Evolutionary conservation across 2,329 filamentous ascomycete species (phyloP).

Genomic region (Fusarium dimerum): DNA sequence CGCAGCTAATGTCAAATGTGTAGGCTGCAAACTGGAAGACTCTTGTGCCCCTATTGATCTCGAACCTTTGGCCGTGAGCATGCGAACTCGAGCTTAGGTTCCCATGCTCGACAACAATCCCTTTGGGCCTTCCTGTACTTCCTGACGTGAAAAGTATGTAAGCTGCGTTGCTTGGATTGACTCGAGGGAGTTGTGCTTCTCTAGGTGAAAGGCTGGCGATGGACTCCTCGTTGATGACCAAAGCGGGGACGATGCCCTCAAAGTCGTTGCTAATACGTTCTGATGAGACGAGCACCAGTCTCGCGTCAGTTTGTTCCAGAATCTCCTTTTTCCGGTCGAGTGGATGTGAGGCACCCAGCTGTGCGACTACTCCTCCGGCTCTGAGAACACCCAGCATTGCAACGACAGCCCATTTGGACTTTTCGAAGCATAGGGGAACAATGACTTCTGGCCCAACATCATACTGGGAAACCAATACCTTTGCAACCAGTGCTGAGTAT

Average conservation of each 20-base stretch:
- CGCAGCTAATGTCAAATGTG: constrained; percentile 1
- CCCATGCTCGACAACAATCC: constrained; percentile 16
- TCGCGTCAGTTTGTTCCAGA: not conserved
- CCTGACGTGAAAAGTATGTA: constrained; percentile 21
- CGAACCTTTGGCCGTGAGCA: too few relatives aligned
- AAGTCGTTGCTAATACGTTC: too few relatives aligned
- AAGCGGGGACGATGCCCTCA: too few relatives aligned
- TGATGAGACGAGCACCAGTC: too few relatives aligned
- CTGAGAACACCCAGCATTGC: constrained; percentile 36
- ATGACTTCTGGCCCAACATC: constrained; percentile 4
- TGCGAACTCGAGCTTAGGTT: not conserved
- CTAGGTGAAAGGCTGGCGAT: too few relatives aligned
- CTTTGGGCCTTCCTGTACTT: constrained; percentile 18
- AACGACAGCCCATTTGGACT: constrained; percentile 34
- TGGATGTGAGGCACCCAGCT: constrained; percentile 39
- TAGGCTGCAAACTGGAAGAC: constrained; percentile 7
- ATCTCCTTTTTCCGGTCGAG: constrained; percentile 16
- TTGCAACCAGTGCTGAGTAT: too few relatives aligned
- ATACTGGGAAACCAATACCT: too few relatives aligned
- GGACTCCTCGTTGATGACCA: too few relatives aligned
- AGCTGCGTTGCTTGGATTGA: not conserved
- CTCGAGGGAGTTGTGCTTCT: not conserved
- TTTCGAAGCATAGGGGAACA: constrained; percentile 36
- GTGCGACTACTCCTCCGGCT: constrained; percentile 31
- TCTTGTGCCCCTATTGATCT: not conserved